phyloP scores from a whole-genome alignment of 1,284 basidiomycete species.

The Apiotrichum domesticum region DNA sequence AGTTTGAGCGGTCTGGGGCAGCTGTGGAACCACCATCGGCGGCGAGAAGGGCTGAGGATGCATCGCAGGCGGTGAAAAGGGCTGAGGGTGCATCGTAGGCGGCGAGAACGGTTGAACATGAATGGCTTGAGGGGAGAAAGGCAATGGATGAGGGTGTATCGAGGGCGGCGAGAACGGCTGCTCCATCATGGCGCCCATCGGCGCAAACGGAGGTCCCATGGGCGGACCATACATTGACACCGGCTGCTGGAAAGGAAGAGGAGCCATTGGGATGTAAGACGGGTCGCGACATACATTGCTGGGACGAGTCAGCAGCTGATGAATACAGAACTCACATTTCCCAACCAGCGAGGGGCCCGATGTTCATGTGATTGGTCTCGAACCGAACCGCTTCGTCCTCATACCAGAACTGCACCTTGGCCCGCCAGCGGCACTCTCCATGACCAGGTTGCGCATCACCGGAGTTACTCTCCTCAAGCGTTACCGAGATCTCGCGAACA shows the following conservation, averaged over 20 bases:
- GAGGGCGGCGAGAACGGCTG: not conserved
- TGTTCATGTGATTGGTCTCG: conserved; percentile 53
- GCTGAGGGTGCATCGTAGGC: too few relatives aligned
- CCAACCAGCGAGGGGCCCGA: conserved; percentile 28
- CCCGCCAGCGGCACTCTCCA: conserved; percentile 54
- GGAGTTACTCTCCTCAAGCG: conserved; percentile 57
- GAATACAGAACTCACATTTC: conserved; percentile 27
- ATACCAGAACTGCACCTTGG: conserved; percentile 78
- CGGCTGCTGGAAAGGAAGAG: conserved; percentile 8
- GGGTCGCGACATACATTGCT: conserved; percentile 13
- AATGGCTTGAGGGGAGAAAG: not conserved
- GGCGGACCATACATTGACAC: not conserved
- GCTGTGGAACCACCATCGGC: too few relatives aligned
- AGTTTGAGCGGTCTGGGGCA: too few relatives aligned
- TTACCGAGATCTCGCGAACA: conserved; percentile 28
- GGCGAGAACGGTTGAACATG: too few relatives aligned
- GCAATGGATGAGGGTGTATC: not conserved
- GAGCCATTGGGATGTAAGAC: conserved; percentile 7
- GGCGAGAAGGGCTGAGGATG: too few relatives aligned
- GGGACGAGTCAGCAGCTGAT: not conserved
- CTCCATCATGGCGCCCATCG: not conserved
- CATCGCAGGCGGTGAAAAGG: too few relatives aligned
- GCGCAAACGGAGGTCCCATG: conserved; percentile 1
- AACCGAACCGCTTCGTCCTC: conserved; percentile 74
- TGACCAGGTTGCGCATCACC: conserved; percentile 50